Conservation (phyloP, 2,329 filamentous ascomycete species). For the Talaromyces sp. region DNA sequence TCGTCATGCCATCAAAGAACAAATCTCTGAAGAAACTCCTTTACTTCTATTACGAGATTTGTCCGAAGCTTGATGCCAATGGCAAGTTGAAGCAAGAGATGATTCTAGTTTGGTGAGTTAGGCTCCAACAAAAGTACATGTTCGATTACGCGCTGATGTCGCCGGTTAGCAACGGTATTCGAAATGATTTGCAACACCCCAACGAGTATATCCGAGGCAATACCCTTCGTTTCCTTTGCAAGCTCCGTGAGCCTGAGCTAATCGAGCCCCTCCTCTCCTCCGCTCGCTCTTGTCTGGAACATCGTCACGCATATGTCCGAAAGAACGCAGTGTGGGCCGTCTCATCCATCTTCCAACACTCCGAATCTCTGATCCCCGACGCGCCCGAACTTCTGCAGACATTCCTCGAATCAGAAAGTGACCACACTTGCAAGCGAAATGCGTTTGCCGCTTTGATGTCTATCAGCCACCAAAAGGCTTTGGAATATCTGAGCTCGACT, state of each 20-base stretch:
- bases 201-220: slow-evolving; percentile 99
- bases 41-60: slow-evolving; percentile 99
- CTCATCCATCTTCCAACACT: slow-evolving; percentile 86
- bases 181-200: slow-evolving; percentile 92
- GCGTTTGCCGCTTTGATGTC: slow-evolving; percentile 86
- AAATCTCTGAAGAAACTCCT: slow-evolving; percentile 96
- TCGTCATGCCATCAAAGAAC: slow-evolving; percentile 98
- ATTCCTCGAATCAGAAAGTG: slow-evolving; percentile 86
- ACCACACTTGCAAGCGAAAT: slow-evolving; percentile 96
- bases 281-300: slow-evolving; percentile 85
- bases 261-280: slow-evolving; percentile 94
- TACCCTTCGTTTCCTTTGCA: slow-evolving; percentile 95
- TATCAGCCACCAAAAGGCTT: slow-evolving; percentile 89
- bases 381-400: slow-evolving; percentile 85
- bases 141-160: background rate
- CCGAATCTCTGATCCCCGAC: slow-evolving; percentile 87
- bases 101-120: slow-evolving; percentile 88
- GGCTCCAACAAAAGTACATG: background rate
- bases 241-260: slow-evolving; percentile 90
- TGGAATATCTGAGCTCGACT: slow-evolving; percentile 80
- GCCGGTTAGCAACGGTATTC: slow-evolving; percentile 73
- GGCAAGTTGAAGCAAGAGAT: slow-evolving; percentile 99
- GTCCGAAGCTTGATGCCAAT: slow-evolving; percentile 84
- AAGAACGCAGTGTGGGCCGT: slow-evolving; percentile 98
- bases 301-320: slow-evolving; percentile 94